Evolutionary conservation across 2,329 filamentous ascomycete genomes (phyloP).

Genomic region (Elsinoe arachidis): DNA sequence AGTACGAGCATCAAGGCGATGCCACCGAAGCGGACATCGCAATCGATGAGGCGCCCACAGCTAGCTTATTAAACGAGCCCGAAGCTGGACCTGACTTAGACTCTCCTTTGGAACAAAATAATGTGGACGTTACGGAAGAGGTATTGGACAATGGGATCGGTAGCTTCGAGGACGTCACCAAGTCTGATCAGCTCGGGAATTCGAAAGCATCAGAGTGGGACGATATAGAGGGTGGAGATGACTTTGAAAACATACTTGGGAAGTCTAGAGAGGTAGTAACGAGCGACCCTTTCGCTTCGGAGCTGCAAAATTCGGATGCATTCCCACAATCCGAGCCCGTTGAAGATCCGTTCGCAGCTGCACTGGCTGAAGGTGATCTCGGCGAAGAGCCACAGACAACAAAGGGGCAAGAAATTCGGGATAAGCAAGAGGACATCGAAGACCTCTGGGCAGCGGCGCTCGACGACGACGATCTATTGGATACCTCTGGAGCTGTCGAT

Average conservation of each 20-base stretch:
- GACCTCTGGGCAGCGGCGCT: slow-evolving; percentile 80
- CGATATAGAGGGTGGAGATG: slow-evolving; percentile 14
- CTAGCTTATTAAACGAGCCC: slow-evolving; percentile 34
- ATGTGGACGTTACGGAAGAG: slow-evolving; percentile 1
- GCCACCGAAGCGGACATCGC: slow-evolving; percentile 38
- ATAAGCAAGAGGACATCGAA: slow-evolving; percentile 53
- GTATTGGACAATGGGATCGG: neutral
- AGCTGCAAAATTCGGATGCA: neutral
- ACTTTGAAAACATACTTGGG: slow-evolving; percentile 10
- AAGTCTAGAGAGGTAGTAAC: neutral
- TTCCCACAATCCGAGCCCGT: neutral
- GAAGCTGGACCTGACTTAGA: slow-evolving; percentile 26
- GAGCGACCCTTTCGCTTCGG: neutral
- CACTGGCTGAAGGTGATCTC: slow-evolving; percentile 8
- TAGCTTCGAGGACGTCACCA: neutral
- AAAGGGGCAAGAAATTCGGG: neutral
- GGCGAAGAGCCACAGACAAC: slow-evolving; percentile 6
- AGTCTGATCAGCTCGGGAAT: neutral
- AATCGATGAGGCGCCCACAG: slow-evolving; percentile 34
- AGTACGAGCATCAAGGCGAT: slow-evolving; percentile 42
- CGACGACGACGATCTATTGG: slow-evolving; percentile 50
- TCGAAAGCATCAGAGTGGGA: slow-evolving; percentile 15
- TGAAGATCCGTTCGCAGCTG: neutral
- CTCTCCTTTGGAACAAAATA: neutral
- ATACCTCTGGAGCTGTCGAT: slow-evolving; percentile 41